These are phyloP conservation scores for Entonaema liquescens DNA, from an alignment of 495 filamentous ascomycete species.

Conservation along the genomic window DNA sequence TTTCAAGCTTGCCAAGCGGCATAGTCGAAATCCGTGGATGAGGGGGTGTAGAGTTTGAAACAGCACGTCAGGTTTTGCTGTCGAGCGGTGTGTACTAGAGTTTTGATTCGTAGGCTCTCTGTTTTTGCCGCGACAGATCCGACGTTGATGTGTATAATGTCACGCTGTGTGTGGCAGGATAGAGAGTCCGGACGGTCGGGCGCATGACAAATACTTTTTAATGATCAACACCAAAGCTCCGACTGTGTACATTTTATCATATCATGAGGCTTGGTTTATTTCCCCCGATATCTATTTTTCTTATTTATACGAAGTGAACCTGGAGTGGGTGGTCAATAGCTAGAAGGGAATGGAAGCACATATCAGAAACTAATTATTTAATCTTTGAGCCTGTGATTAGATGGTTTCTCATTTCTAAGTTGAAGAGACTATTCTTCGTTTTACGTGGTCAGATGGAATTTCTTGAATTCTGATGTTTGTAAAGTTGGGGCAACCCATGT, in stretches of 20 bases:
- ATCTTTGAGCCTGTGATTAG: conserved; percentile 5
- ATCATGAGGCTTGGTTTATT: conserved; percentile 35
- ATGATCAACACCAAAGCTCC: conserved; percentile 40
- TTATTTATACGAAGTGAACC: conserved; percentile 27
- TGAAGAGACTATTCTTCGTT: no score
- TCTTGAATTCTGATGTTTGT: not conserved
- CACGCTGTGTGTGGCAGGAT: conserved; percentile 43
- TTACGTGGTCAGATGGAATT: no score
- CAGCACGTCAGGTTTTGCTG: conserved; percentile 14
- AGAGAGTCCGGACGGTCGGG: conserved; percentile 33
- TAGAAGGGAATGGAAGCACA: conserved; percentile 39
- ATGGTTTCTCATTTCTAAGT: no score
- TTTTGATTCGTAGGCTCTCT: conserved; percentile 39
- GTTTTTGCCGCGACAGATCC: conserved; percentile 3
- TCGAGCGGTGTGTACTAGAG: conserved; percentile 16
- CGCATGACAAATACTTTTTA: conserved; percentile 41
- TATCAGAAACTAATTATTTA: conserved; percentile 30
- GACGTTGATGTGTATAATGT: conserved; percentile 27
- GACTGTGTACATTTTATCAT: conserved; percentile 33
- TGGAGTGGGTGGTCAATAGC: conserved; percentile 36
- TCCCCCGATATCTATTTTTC: conserved; percentile 15
- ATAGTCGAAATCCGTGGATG: conserved; percentile 21
- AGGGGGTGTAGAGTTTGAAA: conserved; percentile 12
- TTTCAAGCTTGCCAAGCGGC: conserved; percentile 27
- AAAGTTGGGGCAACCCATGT: not conserved